Evolutionary conservation across 1,284 basidiomycete genomes (phyloP), one percentile per base, ranked within the genome.

Genomic region (Tausonia pullulans): DNA sequence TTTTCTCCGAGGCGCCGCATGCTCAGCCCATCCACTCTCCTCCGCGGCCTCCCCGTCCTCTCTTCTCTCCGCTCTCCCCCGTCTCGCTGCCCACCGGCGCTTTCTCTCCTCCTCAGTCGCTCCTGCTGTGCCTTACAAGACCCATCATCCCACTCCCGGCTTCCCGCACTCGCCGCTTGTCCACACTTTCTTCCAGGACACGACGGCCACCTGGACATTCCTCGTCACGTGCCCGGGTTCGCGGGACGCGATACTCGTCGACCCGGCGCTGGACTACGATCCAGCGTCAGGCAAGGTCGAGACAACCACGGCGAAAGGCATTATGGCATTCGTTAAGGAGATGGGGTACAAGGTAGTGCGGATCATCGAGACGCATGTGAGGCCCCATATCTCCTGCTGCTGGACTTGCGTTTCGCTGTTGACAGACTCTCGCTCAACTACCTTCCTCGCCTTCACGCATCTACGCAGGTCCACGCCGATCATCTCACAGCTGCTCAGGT

Each of bases 211-310:
- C 9, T 74, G 71, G 69, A 70, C 69, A 2, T 74, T 72, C 60
- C 62, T 74, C 54, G 68, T 72, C 55, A 69, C 69, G 13, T 65
- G 67, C 62, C 69, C 70, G 0, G 27, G 55, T 1, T 67, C 72
- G 0, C 56, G 60, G 16, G 44, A 67, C 27, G 68, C 69, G 10
- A 63, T 71, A 54, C 54, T 73, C 53, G 69, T 74, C 57, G 73
- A 74, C 57, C 69, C 73, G 3, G 71, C 69, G 14, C 69, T 74
- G 59, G 71, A 73, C 65, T 74, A 68, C 54, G 71, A 73, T 54
- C 65, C 68, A 0, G 56, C 60, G 2, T 68, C 68, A 0, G 69
- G 69, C 41, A 9, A 5, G 53, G 62, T 74, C 41, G 61, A 61
- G 4, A 71, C 69, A 9, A 52, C 61, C 5, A 67, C 69, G 14